Evolutionary conservation across 805 yeast genomes (phyloP), one percentile per base, ranked within the genome.

Genomic region (Starmera pachycereana): DNA sequence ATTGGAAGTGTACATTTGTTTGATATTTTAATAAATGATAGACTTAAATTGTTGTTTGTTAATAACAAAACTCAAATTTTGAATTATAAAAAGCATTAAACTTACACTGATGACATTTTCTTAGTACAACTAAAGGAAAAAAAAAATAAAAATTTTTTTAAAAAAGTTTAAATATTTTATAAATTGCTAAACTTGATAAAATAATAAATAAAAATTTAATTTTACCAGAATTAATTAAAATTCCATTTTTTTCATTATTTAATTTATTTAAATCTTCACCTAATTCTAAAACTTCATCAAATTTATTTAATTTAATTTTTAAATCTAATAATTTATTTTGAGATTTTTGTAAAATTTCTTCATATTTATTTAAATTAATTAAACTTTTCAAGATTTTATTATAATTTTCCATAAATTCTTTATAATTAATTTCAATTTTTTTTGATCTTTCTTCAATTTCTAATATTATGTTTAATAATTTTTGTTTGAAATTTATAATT

Each of bases 1-100:
- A 49, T 32, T 8, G 48, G 49, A 3, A 50, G 31, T 2, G 42
- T 45, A 4, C 35, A 14, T 12, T 11, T 29, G 12, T 35, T 32
- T 2, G 51, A 37, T 6, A 50, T 28, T 14, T 41, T 41, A 22
- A 50, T 38, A 33, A 38, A 50, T 1, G 53, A 42, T 2, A 50
- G 40, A 16, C 53, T 50, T n/a, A n/a, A n/a, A n/a, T n/a, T n/a
- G n/a, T n/a, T n/a, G n/a, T n/a, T n/a, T n/a, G n/a, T n/a, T n/a
- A n/a, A n/a, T n/a, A n/a, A n/a, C n/a, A n/a, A n/a, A n/a, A n/a
- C n/a, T n/a, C n/a, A n/a, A n/a, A n/a, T n/a, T n/a, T n/a, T n/a
- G n/a, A n/a, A n/a, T n/a, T n/a, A n/a, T n/a, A n/a, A n/a, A n/a
- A n/a, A 11, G 11, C 5, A 9, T 29, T 4, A 10, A 4, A n/a